phyloP scores from a whole-genome alignment of 2,329 filamentous ascomycete species.

The Epicoccum nigrum region DNA sequence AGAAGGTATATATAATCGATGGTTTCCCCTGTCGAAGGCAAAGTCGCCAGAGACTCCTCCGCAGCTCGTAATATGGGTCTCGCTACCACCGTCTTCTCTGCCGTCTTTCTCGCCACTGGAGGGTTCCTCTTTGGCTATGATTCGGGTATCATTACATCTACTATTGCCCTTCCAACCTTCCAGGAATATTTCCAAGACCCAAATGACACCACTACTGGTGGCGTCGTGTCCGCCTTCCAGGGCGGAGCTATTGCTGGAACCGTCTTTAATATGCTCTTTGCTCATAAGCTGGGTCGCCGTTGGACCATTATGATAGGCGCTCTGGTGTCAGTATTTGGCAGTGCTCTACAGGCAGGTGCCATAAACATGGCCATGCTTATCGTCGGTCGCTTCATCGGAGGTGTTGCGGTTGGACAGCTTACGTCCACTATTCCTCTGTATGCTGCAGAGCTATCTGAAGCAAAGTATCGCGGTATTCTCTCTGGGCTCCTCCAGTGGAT shows the following conservation, averaged over 20 bases:
- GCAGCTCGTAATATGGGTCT: conserved; percentile 20
- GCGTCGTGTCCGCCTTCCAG: conserved; percentile 48
- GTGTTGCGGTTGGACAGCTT: conserved; percentile 53
- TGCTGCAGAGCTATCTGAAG: conserved; percentile 41
- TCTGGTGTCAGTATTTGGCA: conserved; percentile 42
- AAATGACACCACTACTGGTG: conserved; percentile 32
- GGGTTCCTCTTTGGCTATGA: conserved; percentile 42
- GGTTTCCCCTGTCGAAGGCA: not conserved
- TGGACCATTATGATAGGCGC: conserved; percentile 45
- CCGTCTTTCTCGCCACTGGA: conserved; percentile 27
- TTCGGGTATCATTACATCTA: conserved; percentile 43
- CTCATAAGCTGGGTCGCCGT: conserved; percentile 22
- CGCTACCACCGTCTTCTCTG: conserved; percentile 24
- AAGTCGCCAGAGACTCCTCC: conserved; percentile 4
- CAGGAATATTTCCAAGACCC: conserved; percentile 38
- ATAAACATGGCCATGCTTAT: conserved; percentile 54
- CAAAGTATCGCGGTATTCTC: conserved; percentile 56
- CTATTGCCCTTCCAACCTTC: conserved; percentile 38
- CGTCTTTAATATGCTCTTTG: conserved; percentile 24
- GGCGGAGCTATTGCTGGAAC: conserved; percentile 38
- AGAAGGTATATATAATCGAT: conserved; percentile 4
- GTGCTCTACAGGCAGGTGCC: conserved; percentile 47
- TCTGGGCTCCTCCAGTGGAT: conserved; percentile 62
- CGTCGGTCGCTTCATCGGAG: conserved; percentile 58
- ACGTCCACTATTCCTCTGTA: conserved; percentile 29